Base-by-base conservation (phyloP, 345 rosid genomes). In the Pugionium cornutum region DNA sequence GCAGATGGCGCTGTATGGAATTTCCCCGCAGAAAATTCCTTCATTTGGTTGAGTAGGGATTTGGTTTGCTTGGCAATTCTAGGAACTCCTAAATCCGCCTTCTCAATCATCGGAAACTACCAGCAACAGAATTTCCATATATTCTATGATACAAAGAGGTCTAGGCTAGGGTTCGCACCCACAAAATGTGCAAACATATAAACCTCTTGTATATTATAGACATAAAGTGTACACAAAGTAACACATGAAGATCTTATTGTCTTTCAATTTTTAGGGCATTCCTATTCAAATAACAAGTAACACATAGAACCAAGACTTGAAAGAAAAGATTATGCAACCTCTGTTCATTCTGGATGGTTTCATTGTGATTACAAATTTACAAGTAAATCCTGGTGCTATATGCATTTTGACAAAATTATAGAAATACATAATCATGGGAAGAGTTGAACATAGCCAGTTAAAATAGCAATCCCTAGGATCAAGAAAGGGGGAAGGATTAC, bases 361-460 rank as follows among this genome's bases (percentile, higher is more conserved):
- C 53, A 5, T 4, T 28, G n/a, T 43, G 26, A 35, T 0, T 52
- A 61, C 48, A 52, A 51, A 2, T 31, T 2, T 33, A 33, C 30
- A 58, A 42, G 32, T 29, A 51, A 42, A 4, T 4, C 29, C 56
- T 45, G 5, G 10, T 46, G 56, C 72, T 67, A 57, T 36, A 48
- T 40, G 72, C 52, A 25, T 25, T 54, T 35, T 2, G 11, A 32
- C 0, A 43, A 56, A 44, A 33, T 44, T 36, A 4, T 1, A 1
- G 31, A 47, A 6, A 46, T 26, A 18, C 9, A 37, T n/a, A 58
- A 6, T 82, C 77, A 91, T 2, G 97, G 98, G 53, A 89, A 89
- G 70, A 92, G 96, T 81, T 92, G 96, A 33, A 92, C 94, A 81
- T 92, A 86, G 62, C 96, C 98, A 29, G 89, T 89, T 53, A 76